Evolutionary conservation across 202 grass and related monocot genomes (phyloP).

Genomic region (Hordeum pubiflorum): DNA sequence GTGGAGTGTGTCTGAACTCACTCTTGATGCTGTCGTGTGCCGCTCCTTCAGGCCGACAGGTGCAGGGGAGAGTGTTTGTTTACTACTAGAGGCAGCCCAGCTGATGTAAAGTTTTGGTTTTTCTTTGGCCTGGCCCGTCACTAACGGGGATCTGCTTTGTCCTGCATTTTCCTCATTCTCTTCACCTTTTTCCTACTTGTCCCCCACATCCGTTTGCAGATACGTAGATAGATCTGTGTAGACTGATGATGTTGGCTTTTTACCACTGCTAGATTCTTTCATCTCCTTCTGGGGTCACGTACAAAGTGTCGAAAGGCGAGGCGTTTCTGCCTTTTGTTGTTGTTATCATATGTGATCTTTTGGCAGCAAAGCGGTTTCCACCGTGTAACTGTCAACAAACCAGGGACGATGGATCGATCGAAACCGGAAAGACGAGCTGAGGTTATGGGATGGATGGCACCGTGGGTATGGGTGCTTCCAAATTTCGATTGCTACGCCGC

Average conservation of each 20-base stretch:
- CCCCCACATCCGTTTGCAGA: background rate
- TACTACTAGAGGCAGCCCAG: background rate
- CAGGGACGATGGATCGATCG: background rate
- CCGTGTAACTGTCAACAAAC: no score
- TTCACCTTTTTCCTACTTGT: background rate
- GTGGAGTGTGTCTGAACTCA: no score
- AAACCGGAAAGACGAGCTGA: background rate
- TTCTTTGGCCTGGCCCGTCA: conserved; percentile 14
- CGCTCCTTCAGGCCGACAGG: background rate
- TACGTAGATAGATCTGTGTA: background rate
- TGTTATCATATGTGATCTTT: background rate
- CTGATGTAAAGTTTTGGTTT: conserved; percentile 39
- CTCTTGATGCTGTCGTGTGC: no score
- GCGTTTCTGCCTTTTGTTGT: background rate
- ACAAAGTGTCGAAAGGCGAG: background rate
- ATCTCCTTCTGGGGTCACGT: background rate
- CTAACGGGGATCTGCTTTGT: background rate
- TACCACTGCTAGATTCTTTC: conserved; percentile 8
- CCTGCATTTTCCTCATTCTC: background rate
- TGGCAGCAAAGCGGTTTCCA: background rate
- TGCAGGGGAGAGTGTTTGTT: background rate
- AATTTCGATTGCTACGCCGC: background rate
- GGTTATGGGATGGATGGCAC: no score
- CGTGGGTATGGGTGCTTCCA: background rate
- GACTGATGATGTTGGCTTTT: conserved; percentile 17